phyloP scores from a whole-genome alignment of 345 rosid species.

The Conringia planisiliqua region DNA sequence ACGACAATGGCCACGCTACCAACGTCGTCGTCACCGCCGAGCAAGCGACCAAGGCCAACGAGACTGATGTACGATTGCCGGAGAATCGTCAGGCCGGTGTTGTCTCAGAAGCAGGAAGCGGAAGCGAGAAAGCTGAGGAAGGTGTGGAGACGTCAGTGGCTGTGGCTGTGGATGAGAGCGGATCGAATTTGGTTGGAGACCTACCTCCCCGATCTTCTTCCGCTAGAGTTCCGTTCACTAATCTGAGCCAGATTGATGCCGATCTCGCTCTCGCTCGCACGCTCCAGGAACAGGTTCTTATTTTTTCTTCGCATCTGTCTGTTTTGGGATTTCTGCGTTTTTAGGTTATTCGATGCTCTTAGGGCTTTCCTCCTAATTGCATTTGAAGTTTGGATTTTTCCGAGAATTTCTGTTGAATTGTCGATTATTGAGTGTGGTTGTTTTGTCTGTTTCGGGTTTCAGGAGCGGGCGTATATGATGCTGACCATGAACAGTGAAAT shows the following conservation, averaged over 20 bases:
- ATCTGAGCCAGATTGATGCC: conserved; percentile 83
- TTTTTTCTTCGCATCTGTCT: background rate
- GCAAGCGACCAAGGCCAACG: conserved; percentile 28
- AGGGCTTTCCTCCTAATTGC: background rate
- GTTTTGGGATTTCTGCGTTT: background rate
- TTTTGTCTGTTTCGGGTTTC: background rate
- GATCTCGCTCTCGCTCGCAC: conserved; percentile 92
- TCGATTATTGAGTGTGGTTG: conserved; percentile 2
- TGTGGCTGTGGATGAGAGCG: conserved; percentile 32
- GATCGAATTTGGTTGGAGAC: conserved; percentile 30
- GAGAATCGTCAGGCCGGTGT: conserved; percentile 21
- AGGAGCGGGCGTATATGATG: conserved; percentile 96
- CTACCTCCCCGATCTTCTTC: conserved; percentile 43
- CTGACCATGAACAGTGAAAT: conserved; percentile 61
- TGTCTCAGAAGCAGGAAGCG: conserved; percentile 20
- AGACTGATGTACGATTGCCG: conserved; percentile 19
- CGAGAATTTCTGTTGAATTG: background rate
- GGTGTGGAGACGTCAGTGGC: conserved; percentile 35
- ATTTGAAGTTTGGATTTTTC: background rate
- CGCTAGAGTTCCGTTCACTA: conserved; percentile 69
- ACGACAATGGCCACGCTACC: conserved; percentile 29
- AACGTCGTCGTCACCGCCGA: conserved; percentile 35
- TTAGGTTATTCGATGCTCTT: conserved; percentile 1
- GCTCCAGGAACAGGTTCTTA: conserved; percentile 79
- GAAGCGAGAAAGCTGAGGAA: conserved; percentile 24